Percentiles rank a stretch among this genome's conserved stretches.
These are phyloP conservation scores for Cyberlindnera mrakii DNA, from an alignment of 805 yeast species.

Conservation along the genomic window DNA sequence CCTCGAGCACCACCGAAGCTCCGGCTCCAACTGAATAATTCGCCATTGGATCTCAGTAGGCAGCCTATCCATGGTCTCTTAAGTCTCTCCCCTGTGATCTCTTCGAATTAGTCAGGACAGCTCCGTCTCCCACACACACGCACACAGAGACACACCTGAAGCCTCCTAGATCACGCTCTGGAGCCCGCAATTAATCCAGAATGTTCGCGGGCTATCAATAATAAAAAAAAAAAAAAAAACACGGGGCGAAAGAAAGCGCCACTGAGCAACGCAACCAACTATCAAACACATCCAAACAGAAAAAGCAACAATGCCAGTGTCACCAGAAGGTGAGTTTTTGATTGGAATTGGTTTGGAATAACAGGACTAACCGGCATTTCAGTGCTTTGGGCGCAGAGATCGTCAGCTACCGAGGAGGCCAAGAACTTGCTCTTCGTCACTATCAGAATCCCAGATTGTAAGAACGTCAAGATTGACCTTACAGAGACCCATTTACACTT, in stretches of 20 bases:
- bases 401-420: slow-evolving; percentile 60
- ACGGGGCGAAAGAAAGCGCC: no score
- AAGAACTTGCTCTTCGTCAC: slow-evolving; percentile 77
- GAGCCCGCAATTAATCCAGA: background rate
- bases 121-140: no score
- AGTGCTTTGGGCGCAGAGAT: slow-evolving; percentile 96
- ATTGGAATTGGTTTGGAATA: background rate
- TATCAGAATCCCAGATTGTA: slow-evolving; percentile 65
- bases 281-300: slow-evolving; percentile 9
- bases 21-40: slow-evolving; percentile 29
- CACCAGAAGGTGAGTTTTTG: slow-evolving; percentile 11
- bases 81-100: background rate
- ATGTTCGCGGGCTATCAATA: background rate
- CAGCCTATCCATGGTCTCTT: slow-evolving; percentile 15
- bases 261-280: background rate
- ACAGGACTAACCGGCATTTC: background rate
- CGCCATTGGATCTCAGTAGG: slow-evolving; percentile 40
- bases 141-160: no score
- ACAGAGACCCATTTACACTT: slow-evolving; percentile 50
- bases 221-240: background rate
- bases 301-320: slow-evolving; percentile 21
- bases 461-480: slow-evolving; percentile 53
- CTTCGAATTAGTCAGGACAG: background rate
- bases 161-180: no score
- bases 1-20: slow-evolving; percentile 30